phyloP scores from a whole-genome alignment of 2,329 filamentous ascomycete genomes.

The Fusarium devonianum region DNA sequence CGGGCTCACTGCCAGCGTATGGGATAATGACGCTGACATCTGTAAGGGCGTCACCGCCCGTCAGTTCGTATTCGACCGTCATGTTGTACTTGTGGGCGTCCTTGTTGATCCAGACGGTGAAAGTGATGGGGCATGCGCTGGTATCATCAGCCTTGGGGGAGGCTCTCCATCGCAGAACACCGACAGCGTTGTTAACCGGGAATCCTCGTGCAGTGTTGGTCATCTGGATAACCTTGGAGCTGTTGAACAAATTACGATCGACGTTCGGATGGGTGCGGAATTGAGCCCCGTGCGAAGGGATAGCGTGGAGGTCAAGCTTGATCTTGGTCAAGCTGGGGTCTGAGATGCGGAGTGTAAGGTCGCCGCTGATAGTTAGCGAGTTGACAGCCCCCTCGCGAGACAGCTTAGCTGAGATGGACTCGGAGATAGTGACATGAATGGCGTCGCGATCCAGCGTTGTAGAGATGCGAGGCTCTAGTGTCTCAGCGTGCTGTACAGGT shows the following conservation, averaged over 20 bases:
- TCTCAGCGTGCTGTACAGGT: constrained; percentile 58
- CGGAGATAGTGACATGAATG: constrained; percentile 86
- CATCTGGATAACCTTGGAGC: constrained; percentile 84
- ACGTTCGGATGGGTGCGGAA: constrained; percentile 98
- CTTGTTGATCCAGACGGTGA: constrained; percentile 97
- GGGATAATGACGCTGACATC: constrained; percentile 91
- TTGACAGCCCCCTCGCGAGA: constrained; percentile 87
- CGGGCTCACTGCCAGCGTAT: constrained; percentile 83
- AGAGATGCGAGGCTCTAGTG: constrained; percentile 64
- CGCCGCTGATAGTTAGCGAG: constrained; percentile 88
- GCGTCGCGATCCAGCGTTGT: constrained; percentile 80
- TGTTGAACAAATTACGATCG: constrained; percentile 86
- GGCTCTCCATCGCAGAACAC: constrained; percentile 91
- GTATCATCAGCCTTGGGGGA: constrained; percentile 81
- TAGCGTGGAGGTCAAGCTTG: constrained; percentile 80
- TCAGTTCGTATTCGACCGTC: constrained; percentile 95
- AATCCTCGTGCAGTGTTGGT: constrained; percentile 88
- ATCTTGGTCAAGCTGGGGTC: constrained; percentile 91
- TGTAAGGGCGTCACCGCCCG: constrained; percentile 76
- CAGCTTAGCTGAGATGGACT: constrained; percentile 88
- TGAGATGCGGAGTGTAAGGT: constrained; percentile 88
- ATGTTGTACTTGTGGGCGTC: constrained; percentile 84
- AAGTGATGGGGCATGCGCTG: constrained; percentile 86
- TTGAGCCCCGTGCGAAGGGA: constrained; percentile 82
- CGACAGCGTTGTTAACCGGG: constrained; percentile 92